phyloP scores from a whole-genome alignment of 441 rosid species.

The Gossypium lobatum region DNA sequence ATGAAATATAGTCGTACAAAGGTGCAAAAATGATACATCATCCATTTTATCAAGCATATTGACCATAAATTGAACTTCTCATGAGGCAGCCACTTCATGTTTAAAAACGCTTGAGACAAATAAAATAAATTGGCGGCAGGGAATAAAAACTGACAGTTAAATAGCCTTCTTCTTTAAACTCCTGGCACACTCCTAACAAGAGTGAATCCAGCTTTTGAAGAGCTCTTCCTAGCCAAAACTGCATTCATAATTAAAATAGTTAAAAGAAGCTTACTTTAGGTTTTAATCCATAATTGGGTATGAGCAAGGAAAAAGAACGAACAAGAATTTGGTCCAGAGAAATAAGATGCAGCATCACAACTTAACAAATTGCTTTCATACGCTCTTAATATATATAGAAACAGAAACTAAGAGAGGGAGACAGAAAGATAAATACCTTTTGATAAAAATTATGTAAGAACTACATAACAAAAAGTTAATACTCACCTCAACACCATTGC shows the following conservation, averaged over 20 bases:
- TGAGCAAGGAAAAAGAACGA: conserved; percentile 14
- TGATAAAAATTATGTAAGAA: conserved; percentile 1
- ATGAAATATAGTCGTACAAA: background rate
- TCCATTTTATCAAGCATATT: background rate
- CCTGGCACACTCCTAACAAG: conserved; percentile 88
- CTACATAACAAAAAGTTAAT: conserved; percentile 3
- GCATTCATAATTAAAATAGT: conserved; percentile 23
- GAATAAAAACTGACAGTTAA: conserved; percentile 59
- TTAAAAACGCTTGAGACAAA: background rate
- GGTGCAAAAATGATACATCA: conserved; percentile 4
- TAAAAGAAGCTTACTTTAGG: conserved; percentile 20
- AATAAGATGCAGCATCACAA: conserved; percentile 9
- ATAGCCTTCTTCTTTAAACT: conserved; percentile 83
- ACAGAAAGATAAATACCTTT: background rate
- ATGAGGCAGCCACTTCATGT: background rate
- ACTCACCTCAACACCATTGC: conserved; percentile 90
- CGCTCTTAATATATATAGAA: background rate
- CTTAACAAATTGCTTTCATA: background rate
- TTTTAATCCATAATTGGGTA: background rate
- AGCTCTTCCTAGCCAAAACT: conserved; percentile 97
- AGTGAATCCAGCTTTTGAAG: conserved; percentile 95
- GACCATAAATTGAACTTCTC: background rate
- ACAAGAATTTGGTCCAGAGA: background rate
- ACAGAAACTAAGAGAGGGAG: background rate
- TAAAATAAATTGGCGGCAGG: conserved; percentile 3